phyloP scores from a whole-genome alignment of 306 rosid species.

The Betula pendula region DNA sequence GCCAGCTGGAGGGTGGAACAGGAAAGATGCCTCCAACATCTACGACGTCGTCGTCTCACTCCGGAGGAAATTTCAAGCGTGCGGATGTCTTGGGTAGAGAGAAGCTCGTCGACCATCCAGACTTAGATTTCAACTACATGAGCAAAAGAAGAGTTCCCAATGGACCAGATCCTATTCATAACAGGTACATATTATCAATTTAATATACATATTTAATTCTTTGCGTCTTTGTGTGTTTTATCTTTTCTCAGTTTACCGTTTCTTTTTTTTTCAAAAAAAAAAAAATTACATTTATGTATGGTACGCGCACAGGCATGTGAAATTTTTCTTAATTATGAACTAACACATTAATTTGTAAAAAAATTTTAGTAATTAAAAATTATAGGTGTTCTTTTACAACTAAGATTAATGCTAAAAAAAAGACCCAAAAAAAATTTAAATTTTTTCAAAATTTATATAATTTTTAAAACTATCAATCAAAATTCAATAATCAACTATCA shows the following conservation, averaged over 20 bases:
- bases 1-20: constrained; percentile 33
- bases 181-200: constrained; percentile 56
- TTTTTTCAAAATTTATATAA: too few relatives aligned
- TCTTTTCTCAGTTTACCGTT: too few relatives aligned
- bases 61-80: constrained; percentile 25
- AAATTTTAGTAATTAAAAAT: too few relatives aligned
- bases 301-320: too few relatives aligned
- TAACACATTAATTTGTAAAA: neutral
- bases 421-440: too few relatives aligned
- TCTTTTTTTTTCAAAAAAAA: too few relatives aligned
- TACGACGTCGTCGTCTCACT: constrained; percentile 11
- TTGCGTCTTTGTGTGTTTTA: neutral
- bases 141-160: constrained; percentile 90
- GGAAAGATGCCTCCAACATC: constrained; percentile 24
- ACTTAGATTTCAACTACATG: constrained; percentile 65
- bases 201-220: too few relatives aligned
- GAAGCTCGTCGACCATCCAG: constrained; percentile 43
- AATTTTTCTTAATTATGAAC: neutral
- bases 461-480: too few relatives aligned
- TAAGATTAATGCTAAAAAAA: too few relatives aligned
- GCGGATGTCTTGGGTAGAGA: constrained; percentile 32
- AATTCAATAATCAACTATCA: too few relatives aligned
- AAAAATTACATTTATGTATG: too few relatives aligned
- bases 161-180: constrained; percentile 95
- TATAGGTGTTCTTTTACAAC: too few relatives aligned